Evolutionary conservation across 1,284 basidiomycete species (phyloP), one percentile per base, ranked within the genome.

Genomic region (Cystobasidium slooffiae): DNA sequence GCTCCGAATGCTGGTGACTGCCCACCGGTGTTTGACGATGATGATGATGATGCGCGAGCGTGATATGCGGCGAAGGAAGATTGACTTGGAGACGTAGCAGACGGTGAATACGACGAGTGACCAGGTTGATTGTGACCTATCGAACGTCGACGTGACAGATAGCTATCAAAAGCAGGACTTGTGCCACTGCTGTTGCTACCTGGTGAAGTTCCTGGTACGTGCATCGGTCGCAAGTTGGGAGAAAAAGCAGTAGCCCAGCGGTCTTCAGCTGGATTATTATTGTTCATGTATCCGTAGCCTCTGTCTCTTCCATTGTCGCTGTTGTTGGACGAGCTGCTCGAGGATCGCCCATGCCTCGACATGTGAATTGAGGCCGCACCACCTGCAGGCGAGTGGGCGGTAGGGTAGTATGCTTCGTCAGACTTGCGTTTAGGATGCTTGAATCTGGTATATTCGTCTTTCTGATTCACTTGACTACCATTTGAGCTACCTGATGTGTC

Each of bases 1-100:
- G 64, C 64, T 6, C 64, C 64, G 24, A 66, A 66, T 24, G 64
- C 64, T 12, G 64, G 64, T 37, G 64, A 66, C 16, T 53, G 49
- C 18, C 44, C 44, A 0, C 64, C 64, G 6, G 46, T 52, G 46
- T 7, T 43, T 24, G 49, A 14, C 12, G 14, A 18, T 16, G 64
- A 49, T 6, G 47, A 31, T 12, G 61, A 46, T 7, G 43, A 18
- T 22, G 47, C 49, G 1, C 61, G 61, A 6, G n/a, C 51, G 53
- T 66, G 64, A 41, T 52, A 47, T 4, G 47, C 49, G 3, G n/a
- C 41, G 6, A 66, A 53, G 5, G 47, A 53, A 9, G 64, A 52
- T 24, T 52, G 53, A 9, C 31, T 66, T 6, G 64, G 64, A n/a
- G 64, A 66, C 1, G 64, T 39, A 41, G 49, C 37, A 59, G 56